These are phyloP conservation scores for Batrachochytrium dendrobatidis DNA, from an alignment of 371 early-diverging fungal species.

Conservation along the genomic window DNA sequence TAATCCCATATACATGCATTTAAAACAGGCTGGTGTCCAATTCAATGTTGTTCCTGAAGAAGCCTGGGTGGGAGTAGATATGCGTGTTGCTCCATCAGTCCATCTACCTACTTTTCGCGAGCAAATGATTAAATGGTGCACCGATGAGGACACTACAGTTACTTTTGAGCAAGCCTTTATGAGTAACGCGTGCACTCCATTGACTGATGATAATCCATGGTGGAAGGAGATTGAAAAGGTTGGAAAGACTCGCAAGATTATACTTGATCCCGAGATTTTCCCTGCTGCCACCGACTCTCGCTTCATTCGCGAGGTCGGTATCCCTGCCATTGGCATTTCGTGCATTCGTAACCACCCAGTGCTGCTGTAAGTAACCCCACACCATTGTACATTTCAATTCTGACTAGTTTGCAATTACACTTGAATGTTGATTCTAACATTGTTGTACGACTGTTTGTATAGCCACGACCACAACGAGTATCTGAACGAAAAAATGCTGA, in stretches of 20 bases:
- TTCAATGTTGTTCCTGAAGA: slow-evolving; percentile 61
- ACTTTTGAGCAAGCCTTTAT: slow-evolving; percentile 44
- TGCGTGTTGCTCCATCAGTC: slow-evolving; percentile 59
- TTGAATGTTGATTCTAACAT: too few relatives aligned
- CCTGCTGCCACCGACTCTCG: slow-evolving; percentile 73
- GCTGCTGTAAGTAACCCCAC: slow-evolving; percentile 40
- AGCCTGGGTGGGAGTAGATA: slow-evolving; percentile 55
- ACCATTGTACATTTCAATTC: too few relatives aligned
- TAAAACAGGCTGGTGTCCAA: slow-evolving; percentile 3
- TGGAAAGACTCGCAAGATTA: slow-evolving; percentile 27
- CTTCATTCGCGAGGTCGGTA: slow-evolving; percentile 57
- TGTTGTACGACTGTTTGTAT: background rate
- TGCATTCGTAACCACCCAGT: slow-evolving; percentile 64
- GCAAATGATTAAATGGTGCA: slow-evolving; percentile 47
- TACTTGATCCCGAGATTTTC: slow-evolving; percentile 62
- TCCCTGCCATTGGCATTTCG: slow-evolving; percentile 67
- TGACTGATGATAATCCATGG: slow-evolving; percentile 52
- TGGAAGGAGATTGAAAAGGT: slow-evolving; percentile 49
- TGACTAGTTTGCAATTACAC: too few relatives aligned
- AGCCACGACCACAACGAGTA: slow-evolving; percentile 73
- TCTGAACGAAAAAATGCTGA: slow-evolving; percentile 56
- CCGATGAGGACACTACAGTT: slow-evolving; percentile 39
- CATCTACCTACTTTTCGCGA: slow-evolving; percentile 48
- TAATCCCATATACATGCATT: too few relatives aligned
- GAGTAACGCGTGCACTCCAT: slow-evolving; percentile 40